Conservation (phyloP, 148 eudicot genomes). For the Rhododendron williamsianum region DNA sequence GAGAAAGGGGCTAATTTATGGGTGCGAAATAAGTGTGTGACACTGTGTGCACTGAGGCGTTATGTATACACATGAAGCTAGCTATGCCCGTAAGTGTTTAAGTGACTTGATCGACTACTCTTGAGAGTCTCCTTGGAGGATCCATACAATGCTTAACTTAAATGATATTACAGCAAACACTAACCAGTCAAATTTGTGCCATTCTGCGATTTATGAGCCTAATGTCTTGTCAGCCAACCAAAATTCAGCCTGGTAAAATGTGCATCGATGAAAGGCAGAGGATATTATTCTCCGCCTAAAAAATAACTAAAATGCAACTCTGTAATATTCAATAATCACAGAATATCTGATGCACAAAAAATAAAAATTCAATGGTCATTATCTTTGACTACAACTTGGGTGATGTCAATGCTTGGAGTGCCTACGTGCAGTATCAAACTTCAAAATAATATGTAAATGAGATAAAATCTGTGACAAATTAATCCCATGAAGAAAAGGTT, state of each 20-base stretch:
- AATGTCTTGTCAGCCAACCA: conserved; percentile 51
- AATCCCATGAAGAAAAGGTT: not conserved
- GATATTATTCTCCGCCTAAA: not conserved
- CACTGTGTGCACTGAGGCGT: too few species aligned
- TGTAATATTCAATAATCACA: not conserved
- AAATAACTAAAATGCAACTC: not conserved
- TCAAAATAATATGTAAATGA: not conserved
- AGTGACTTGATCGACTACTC: not conserved
- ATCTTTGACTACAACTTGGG: not conserved
- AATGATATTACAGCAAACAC: conserved; percentile 9
- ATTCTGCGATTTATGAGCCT: conserved; percentile 36
- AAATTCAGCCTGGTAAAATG: conserved; percentile 25
- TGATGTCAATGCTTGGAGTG: not conserved
- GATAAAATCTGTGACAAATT: not conserved
- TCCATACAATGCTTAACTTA: not conserved
- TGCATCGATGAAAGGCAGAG: too few species aligned
- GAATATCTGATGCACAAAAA: too few species aligned
- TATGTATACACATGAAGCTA: not conserved
- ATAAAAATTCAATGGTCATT: not conserved
- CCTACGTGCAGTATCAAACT: not conserved
- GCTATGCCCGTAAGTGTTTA: not conserved
- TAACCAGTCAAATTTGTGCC: conserved; percentile 60
- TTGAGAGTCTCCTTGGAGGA: not conserved
- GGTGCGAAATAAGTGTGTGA: too few species aligned
- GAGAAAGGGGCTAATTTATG: too few species aligned